Percentiles rank a stretch among this genome's conserved stretches.
phyloP scores from a whole-genome alignment of 1,284 basidiomycete species.

The Peniophora sp. region DNA sequence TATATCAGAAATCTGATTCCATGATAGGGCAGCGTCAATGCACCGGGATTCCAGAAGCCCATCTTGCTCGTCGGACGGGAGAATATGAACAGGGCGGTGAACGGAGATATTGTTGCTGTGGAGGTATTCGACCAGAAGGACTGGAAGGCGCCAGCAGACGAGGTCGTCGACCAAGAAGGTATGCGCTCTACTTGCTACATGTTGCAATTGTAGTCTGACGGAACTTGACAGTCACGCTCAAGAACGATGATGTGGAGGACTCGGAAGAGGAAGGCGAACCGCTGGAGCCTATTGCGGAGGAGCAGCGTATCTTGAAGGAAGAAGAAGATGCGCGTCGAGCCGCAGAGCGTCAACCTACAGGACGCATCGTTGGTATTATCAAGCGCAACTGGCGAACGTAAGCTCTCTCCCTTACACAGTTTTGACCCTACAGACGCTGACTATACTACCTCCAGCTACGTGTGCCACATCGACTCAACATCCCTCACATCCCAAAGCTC shows the following conservation, averaged over 20 bases:
- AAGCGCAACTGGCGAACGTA: constrained; percentile 95
- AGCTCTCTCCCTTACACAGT: constrained; percentile 19
- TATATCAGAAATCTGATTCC: neutral
- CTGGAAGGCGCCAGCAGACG: constrained; percentile 91
- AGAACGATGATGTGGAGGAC: constrained; percentile 86
- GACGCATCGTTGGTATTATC: constrained; percentile 85
- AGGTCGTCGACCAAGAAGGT: constrained; percentile 92
- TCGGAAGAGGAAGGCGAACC: constrained; percentile 51
- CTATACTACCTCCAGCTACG: constrained; percentile 53
- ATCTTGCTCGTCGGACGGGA: constrained; percentile 85
- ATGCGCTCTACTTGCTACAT: constrained; percentile 16
- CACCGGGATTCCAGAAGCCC: constrained; percentile 68
- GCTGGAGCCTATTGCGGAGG: constrained; percentile 41
- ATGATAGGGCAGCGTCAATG: constrained; percentile 71
- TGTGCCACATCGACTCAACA: constrained; percentile 91
- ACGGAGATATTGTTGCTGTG: constrained; percentile 91
- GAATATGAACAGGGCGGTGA: constrained; percentile 92
- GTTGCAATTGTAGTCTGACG: constrained; percentile 3
- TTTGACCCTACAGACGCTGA: constrained; percentile 1
- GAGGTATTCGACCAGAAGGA: constrained; percentile 83
- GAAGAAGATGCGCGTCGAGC: constrained; percentile 29
- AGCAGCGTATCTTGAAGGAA: constrained; percentile 38
- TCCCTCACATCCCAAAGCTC: constrained; percentile 76
- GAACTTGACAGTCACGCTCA: constrained; percentile 56
- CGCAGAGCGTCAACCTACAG: constrained; percentile 79